Conservation (phyloP, 192 early-diverging fungal species). For the Coemansia brasiliensis region DNA sequence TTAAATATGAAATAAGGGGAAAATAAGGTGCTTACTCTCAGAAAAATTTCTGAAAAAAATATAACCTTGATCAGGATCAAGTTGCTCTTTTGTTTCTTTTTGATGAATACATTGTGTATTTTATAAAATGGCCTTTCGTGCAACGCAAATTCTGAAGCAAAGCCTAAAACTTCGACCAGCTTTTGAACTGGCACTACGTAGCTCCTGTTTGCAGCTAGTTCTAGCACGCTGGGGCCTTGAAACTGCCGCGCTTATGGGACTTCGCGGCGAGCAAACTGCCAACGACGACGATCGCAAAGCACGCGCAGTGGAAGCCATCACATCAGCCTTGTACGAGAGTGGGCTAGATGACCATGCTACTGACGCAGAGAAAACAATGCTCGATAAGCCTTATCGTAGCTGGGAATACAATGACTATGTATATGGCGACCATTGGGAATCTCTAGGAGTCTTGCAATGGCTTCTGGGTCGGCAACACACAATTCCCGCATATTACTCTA, state of each 20-base stretch:
- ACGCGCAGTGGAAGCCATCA: conserved; percentile 47
- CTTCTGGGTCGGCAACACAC: conserved; percentile 50
- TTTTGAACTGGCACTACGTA: conserved; percentile 51
- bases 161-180: conserved; percentile 36
- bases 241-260: conserved; percentile 54
- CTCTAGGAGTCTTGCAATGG: conserved; percentile 59
- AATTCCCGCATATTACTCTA: conserved; percentile 57
- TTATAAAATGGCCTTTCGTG: conserved; percentile 40
- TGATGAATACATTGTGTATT: not conserved
- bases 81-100: not conserved
- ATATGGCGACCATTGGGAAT: conserved; percentile 56
- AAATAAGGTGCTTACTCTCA: conserved; percentile 8
- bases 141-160: conserved; percentile 23
- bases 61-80: not conserved
- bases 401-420: conserved; percentile 56
- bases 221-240: conserved; percentile 66
- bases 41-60: not conserved
- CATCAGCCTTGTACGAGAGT: conserved; percentile 47
- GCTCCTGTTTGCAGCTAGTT: conserved; percentile 59
- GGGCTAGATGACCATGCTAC: conserved; percentile 49
- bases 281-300: conserved; percentile 43
- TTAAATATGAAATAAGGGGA: not conserved
- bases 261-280: conserved; percentile 33
- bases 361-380: conserved; percentile 40
- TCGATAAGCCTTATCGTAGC: conserved; percentile 48